Percentiles rank a stretch among this genome's conserved stretches.
phyloP scores from a whole-genome alignment of 2,329 filamentous ascomycete genomes.

The Paraphaeosphaeria sporulosa region DNA sequence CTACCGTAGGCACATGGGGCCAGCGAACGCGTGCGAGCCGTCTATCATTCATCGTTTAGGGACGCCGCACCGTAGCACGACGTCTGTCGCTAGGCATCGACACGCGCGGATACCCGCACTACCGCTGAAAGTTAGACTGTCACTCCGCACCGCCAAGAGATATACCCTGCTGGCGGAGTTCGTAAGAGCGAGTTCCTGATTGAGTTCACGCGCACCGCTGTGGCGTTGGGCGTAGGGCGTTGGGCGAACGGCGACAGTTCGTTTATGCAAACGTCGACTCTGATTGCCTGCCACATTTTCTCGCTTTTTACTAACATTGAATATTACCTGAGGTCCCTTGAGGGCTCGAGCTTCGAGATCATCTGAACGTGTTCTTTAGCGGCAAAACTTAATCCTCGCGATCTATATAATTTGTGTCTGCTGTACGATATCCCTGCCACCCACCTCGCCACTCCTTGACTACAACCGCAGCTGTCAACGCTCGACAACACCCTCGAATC shows the following conservation, averaged over 20 bases:
- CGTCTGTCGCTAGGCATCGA: neutral
- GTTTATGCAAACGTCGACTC: neutral
- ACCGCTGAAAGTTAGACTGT: neutral
- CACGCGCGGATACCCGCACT: neutral
- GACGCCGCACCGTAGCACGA: constrained; percentile 1
- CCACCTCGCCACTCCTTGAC: neutral
- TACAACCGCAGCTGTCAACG: neutral
- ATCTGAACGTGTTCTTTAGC: neutral
- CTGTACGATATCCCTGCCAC: neutral
- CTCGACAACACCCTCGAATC: neutral
- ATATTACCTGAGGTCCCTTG: neutral
- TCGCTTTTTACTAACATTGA: neutral
- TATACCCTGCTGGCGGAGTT: neutral
- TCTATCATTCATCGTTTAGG: constrained; percentile 7
- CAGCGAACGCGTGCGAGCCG: neutral
- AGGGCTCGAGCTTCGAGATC: neutral
- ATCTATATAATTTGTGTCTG: neutral
- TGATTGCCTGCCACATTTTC: neutral
- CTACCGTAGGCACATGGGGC: neutral
- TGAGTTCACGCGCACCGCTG: neutral
- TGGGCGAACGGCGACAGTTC: neutral
- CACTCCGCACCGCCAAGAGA: neutral
- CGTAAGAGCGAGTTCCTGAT: constrained; percentile 1
- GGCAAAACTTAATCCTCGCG: neutral
- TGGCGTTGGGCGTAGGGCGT: neutral